Evolutionary conservation across 805 yeast species (phyloP).

Genomic region (Yamadazyma scolyti): DNA sequence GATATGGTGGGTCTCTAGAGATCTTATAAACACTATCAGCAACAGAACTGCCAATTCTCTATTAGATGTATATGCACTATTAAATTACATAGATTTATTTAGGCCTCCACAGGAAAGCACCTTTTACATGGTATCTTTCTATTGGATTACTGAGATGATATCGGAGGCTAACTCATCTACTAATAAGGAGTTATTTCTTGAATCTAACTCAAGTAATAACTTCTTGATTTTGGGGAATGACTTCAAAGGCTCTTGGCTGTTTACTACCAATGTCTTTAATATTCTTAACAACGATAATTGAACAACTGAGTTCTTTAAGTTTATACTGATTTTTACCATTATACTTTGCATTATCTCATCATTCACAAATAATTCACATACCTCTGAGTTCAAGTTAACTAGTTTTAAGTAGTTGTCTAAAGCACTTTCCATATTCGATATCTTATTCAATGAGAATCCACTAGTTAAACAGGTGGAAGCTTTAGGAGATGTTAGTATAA

Average conservation of each 20-base stretch:
- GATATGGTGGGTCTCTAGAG: too few species aligned
- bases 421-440: constrained; percentile 41
- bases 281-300: constrained; percentile 33
- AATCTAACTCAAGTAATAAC: constrained; percentile 8
- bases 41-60: too few species aligned
- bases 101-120: too few species aligned
- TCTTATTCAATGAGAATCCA: constrained; percentile 38
- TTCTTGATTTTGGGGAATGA: constrained; percentile 2
- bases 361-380: constrained; percentile 22
- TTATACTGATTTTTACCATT: constrained; percentile 21
- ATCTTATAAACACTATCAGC: too few species aligned
- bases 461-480: constrained; percentile 29
- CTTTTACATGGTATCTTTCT: too few species aligned
- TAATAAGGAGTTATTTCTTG: constrained; percentile 28
- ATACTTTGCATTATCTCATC: constrained; percentile 25
- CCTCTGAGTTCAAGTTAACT: constrained; percentile 15
- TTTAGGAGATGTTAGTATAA: constrained; percentile 18
- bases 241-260: background rate
- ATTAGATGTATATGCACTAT: too few species aligned
- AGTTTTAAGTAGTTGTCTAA: constrained; percentile 39
- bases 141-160: constrained; percentile 13
- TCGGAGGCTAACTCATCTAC: constrained; percentile 34
- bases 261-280: constrained; percentile 15
- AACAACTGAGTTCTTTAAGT: constrained; percentile 32
- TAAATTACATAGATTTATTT: too few species aligned